phyloP scores from a whole-genome alignment of 768 basidiomycete species.

The Lactifluus subvellereus region DNA sequence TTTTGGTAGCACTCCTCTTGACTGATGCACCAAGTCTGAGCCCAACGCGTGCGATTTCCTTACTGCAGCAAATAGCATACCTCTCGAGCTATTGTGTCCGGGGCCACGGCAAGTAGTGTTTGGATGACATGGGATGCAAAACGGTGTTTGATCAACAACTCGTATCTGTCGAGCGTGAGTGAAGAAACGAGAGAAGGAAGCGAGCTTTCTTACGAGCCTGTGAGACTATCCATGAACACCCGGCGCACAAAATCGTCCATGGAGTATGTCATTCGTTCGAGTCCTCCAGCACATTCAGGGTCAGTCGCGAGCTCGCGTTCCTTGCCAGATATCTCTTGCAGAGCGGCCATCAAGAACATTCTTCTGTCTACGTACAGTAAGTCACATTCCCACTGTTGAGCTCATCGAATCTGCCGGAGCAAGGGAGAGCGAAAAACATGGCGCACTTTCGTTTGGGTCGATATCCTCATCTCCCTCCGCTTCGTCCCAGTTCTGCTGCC shows the following conservation, averaged over 20 bases:
- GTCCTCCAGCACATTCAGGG: conserved; percentile 83
- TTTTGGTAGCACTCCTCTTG: conserved; percentile 46
- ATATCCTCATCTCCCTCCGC: conserved; percentile 42
- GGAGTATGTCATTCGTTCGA: conserved; percentile 86
- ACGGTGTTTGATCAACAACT: conserved; percentile 62
- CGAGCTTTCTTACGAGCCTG: conserved; percentile 68
- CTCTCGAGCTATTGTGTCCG: conserved; percentile 63
- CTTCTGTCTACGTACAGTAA: conserved; percentile 13
- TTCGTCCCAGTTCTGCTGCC: conserved; percentile 59
- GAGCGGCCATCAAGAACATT: conserved; percentile 73
- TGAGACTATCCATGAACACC: conserved; percentile 81
- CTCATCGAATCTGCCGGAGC: conserved; percentile 22
- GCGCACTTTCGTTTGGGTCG: conserved; percentile 68
- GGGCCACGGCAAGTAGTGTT: conserved; percentile 68
- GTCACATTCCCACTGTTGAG: not conserved
- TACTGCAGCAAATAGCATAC: conserved; percentile 33
- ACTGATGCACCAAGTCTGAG: conserved; percentile 33
- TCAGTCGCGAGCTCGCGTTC: conserved; percentile 90
- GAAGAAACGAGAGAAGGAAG: not conserved
- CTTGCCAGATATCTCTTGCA: conserved; percentile 80
- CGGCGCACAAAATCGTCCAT: conserved; percentile 96
- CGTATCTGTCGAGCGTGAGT: conserved; percentile 42
- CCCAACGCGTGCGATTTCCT: not conserved
- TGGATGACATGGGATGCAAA: conserved; percentile 97
- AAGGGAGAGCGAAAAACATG: conserved; percentile 4